Evolutionary conservation across 1,284 basidiomycete species (phyloP).

Genomic region (Phylloboletellus chloephorus): DNA sequence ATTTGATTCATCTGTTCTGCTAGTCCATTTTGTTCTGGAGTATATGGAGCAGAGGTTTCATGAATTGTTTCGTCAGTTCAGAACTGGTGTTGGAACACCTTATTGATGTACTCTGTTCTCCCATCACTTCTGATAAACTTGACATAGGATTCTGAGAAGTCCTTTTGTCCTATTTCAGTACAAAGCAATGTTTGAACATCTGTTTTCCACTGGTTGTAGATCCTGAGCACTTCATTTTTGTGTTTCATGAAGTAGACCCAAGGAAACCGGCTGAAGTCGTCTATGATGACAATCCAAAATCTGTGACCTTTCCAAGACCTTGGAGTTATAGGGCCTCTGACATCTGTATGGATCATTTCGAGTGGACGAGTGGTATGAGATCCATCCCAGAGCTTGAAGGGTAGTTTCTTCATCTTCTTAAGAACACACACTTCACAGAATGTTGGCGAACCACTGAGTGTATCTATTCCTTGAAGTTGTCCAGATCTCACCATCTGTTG

Average conservation of each 20-base stretch:
- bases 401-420: conserved; percentile 26
- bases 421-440: conserved; percentile 20
- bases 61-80: conserved; percentile 6
- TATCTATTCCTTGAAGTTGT: conserved; percentile 12
- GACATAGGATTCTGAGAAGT: too few relatives aligned
- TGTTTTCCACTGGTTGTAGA: conserved; percentile 19
- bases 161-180: conserved; percentile 15
- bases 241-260: conserved; percentile 23
- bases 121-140: too few relatives aligned
- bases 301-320: conserved; percentile 15
- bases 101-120: too few relatives aligned
- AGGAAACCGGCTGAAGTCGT: conserved; percentile 25
- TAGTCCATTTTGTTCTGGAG: conserved; percentile 3
- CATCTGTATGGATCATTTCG: conserved; percentile 31
- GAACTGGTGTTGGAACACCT: conserved; percentile 28
- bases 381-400: conserved; percentile 16
- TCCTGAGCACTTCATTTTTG: conserved; percentile 19
- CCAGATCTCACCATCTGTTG: conserved; percentile 18
- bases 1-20: conserved; percentile 28
- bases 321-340: conserved; percentile 28
- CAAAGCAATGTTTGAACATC: conserved; percentile 18
- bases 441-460: neutral
- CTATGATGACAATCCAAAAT: conserved; percentile 33
- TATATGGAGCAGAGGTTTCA: conserved; percentile 1
- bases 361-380: conserved; percentile 16